phyloP scores from a whole-genome alignment of 139 green algal genomes.

The Raphidocelis subcapitata region DNA sequence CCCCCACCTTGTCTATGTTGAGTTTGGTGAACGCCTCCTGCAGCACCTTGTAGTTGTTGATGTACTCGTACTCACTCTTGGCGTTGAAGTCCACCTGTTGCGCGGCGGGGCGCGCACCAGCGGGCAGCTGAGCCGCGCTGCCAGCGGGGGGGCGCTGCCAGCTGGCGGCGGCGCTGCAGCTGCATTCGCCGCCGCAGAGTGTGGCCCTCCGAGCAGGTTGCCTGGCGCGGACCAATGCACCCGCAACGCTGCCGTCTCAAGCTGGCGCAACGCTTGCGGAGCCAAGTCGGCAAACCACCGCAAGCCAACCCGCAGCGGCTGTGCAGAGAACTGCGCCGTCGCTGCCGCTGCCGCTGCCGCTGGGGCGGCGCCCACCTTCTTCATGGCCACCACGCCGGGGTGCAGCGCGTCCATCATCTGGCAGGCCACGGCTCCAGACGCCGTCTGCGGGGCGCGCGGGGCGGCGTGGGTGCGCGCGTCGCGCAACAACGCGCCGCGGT shows the following conservation, averaged over 20 bases:
- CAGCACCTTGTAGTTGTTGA: slow-evolving; percentile 98
- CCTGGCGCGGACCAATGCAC: not conserved
- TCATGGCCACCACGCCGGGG: slow-evolving; percentile 79
- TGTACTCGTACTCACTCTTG: slow-evolving; percentile 92
- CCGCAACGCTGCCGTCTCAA: no score
- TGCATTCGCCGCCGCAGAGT: not conserved
- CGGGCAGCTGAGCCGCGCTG: not conserved
- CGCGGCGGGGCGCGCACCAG: not conserved
- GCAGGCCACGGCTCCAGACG: slow-evolving; percentile 81
- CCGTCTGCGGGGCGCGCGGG: slow-evolving; percentile 50
- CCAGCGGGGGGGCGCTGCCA: no score
- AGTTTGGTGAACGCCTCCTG: slow-evolving; percentile 94
- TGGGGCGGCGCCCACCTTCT: slow-evolving; percentile 61
- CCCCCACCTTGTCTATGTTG: slow-evolving; percentile 79
- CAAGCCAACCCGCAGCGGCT: no score
- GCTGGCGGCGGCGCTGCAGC: no score
- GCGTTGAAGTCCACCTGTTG: slow-evolving; percentile 95
- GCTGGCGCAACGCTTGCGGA: no score
- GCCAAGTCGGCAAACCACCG: no score
- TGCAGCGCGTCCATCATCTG: slow-evolving; percentile 94
- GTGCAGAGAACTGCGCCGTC: no score
- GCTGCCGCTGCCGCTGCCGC: not conserved
- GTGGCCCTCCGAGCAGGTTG: not conserved
- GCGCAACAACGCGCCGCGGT: no score
- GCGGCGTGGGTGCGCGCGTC: no score